These are phyloP conservation scores for Colletotrichum spaethianum DNA, from an alignment of 2,329 filamentous ascomycete species.

Conservation along the genomic window DNA sequence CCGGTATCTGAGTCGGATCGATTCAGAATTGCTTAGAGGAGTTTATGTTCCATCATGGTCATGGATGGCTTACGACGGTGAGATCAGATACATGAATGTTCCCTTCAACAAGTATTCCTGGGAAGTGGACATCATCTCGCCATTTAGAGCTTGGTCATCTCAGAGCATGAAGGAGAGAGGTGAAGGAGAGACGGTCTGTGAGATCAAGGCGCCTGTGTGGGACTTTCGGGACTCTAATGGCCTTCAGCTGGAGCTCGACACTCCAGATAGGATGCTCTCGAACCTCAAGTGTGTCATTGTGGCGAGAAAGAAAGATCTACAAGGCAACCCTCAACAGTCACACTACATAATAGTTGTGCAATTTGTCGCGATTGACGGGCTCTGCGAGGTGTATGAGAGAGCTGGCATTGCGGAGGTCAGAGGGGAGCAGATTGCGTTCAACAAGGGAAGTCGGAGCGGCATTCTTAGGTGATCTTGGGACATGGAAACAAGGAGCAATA, in stretches of 20 bases:
- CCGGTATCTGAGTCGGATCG: background rate
- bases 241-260: background rate
- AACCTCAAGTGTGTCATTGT: constrained; percentile 13
- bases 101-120: constrained; percentile 39
- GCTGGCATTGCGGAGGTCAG: background rate
- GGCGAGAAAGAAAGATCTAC: background rate
- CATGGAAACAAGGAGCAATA: background rate
- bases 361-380: background rate
- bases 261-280: background rate
- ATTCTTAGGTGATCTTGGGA: background rate
- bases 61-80: constrained; percentile 53
- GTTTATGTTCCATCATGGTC: constrained; percentile 50
- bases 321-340: background rate
- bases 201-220: constrained; percentile 18
- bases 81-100: constrained; percentile 48
- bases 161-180: background rate
- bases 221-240: background rate
- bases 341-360: background rate
- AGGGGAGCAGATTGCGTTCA: constrained; percentile 8
- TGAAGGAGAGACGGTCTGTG: background rate
- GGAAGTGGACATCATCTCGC: constrained; percentile 2
- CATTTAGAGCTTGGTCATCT: background rate
- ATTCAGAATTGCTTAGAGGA: background rate
- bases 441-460: background rate
- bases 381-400: background rate